Evolutionary conservation across 805 yeast genomes (phyloP), one percentile per base, ranked within the genome.

Genomic region (Pichia cabralensis): DNA sequence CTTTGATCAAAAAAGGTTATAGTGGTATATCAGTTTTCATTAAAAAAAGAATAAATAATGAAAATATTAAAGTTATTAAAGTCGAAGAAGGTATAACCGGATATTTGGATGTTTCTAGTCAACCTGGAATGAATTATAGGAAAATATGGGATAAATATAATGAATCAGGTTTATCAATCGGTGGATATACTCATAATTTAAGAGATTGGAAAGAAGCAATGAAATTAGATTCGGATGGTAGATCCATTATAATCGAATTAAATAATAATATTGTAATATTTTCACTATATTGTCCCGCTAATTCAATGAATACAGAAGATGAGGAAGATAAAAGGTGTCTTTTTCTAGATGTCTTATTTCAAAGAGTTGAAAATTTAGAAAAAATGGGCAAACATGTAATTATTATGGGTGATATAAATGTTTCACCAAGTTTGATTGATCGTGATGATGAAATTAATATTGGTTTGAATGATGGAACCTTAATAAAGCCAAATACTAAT

Each of bases 41-140:
- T 2, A 60, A 86, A 30, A 55, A 62, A 3, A n/a, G n/a, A n/a
- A n/a, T n/a, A n/a, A 74, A 79, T 1, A 46, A 49, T 1, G 58
- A 55, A 1, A 55, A 53, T 9, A 52, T 65, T 3, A 58, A 65
- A 3, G 84, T 85, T 1, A 33, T 69, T 3, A 74, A 71, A 43
- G 96, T 88, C 0, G 97, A 92, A 51, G 95, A 89, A 55, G 98
- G 98, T 0, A 62, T 92, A 7, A 80, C 96, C 0, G 98, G 97
- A 0, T 58, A 61, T 40, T 50, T 75, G 20, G 44, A 44, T 21
- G 32, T 44, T 15, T 45, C 43, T n/a, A 30, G 31, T 8, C 39
- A 47, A 9, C 22, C 28, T 4, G 16, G 15, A 1, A 6, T 22
- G 10, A 46, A 46, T 4, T 56, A 52, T 46, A 39, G 55, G 20